phyloP scores from a whole-genome alignment of 129 eudicot genomes.

The Artemisia annua region DNA sequence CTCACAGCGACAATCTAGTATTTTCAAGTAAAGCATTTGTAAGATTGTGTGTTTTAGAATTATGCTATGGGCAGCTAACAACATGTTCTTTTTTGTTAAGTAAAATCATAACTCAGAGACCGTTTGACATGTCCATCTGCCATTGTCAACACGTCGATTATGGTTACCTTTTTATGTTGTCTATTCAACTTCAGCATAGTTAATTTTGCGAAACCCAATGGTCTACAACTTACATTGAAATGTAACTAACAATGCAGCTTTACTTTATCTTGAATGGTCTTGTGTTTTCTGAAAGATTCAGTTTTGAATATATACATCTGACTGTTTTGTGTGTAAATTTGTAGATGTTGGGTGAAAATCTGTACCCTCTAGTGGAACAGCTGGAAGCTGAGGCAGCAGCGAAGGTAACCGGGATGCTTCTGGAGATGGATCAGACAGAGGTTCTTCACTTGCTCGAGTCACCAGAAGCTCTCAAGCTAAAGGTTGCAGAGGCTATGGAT shows the following conservation, averaged over 20 bases:
- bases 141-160: neutral
- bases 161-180: neutral
- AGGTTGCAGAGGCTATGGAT: slow-evolving; percentile 84
- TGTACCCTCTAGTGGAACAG: slow-evolving; percentile 80
- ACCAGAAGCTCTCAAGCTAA: slow-evolving; percentile 71
- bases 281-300: neutral
- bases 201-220: neutral
- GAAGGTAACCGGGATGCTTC: slow-evolving; percentile 94
- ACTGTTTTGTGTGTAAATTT: neutral
- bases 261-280: too few relatives aligned
- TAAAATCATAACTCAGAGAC: neutral
- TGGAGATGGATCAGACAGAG: slow-evolving; percentile 86
- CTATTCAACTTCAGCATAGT: neutral
- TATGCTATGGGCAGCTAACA: neutral
- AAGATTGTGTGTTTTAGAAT: too few relatives aligned
- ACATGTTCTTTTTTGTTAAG: neutral
- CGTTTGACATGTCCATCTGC: neutral
- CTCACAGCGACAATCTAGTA: too few relatives aligned
- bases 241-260: too few relatives aligned
- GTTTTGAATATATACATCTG: neutral
- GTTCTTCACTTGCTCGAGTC: slow-evolving; percentile 79
- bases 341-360: slow-evolving; percentile 83
- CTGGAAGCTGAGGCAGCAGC: slow-evolving; percentile 78
- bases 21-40: too few relatives aligned
- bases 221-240: neutral